Evolutionary conservation across 148 eudicot genomes (phyloP).

Genomic region (Cornus florida): DNA sequence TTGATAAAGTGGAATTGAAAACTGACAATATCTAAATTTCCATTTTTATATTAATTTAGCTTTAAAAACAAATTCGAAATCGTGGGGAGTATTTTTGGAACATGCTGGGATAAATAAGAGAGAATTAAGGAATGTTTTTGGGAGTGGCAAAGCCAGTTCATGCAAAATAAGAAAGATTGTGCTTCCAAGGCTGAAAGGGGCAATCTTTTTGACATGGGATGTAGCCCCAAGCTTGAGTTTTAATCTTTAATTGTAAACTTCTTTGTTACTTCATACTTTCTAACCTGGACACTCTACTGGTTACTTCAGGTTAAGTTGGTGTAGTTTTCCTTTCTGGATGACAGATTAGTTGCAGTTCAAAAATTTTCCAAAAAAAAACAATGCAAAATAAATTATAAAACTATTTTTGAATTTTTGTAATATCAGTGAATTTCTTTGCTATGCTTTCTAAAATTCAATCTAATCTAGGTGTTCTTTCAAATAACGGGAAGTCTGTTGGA

Average conservation of each 20-base stretch:
- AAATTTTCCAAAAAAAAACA: neutral
- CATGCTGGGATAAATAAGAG: neutral
- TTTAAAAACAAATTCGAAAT: neutral
- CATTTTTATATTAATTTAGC: too few species aligned
- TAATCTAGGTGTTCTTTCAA: neutral
- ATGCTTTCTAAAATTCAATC: neutral
- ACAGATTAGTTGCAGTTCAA: neutral
- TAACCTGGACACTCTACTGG: neutral
- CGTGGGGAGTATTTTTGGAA: neutral
- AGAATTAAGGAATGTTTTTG: neutral
- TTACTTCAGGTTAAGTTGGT: neutral
- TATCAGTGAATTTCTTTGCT: neutral
- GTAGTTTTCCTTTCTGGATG: neutral
- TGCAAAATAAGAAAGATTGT: neutral
- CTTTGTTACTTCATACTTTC: neutral
- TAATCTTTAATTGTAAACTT: neutral
- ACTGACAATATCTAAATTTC: neutral
- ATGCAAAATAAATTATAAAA: too few species aligned
- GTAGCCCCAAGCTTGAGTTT: too few species aligned
- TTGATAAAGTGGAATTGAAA: constrained; percentile 6
- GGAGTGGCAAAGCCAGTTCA: neutral
- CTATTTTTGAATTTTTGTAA: too few species aligned
- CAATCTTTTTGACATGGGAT: neutral
- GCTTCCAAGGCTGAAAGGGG: neutral
- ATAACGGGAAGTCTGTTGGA: too few species aligned